Percentiles rank a stretch among this genome's conserved stretches.
Conservation (phyloP, 768 basidiomycete genomes). For the Tulasnella sp. region DNA sequence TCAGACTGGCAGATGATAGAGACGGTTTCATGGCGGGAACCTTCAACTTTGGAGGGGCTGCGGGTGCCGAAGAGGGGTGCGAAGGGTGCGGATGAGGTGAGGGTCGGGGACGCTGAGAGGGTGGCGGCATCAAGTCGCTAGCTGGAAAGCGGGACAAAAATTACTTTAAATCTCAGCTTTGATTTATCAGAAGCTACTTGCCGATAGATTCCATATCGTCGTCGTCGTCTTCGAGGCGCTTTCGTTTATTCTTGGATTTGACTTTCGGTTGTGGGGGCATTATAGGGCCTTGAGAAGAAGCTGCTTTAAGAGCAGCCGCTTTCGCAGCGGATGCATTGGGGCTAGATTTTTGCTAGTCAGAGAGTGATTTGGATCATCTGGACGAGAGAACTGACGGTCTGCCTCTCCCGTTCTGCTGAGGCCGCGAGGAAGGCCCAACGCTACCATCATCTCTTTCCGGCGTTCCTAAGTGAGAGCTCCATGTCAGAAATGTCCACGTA, state of each 20-base stretch:
- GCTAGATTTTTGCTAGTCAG: background rate
- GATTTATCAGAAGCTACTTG: constrained; percentile 25
- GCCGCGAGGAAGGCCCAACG: background rate
- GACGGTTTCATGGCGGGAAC: constrained; percentile 13
- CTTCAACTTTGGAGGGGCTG: constrained; percentile 25
- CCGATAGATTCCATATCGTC: constrained; percentile 31
- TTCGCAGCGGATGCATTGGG: constrained; percentile 26
- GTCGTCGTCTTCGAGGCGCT: constrained; percentile 31
- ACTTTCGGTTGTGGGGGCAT: background rate
- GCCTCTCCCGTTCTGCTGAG: constrained; percentile 12
- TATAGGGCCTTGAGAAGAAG: background rate
- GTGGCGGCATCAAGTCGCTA: constrained; percentile 34
- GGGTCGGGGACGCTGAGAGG: constrained; percentile 32
- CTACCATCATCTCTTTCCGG: constrained; percentile 20
- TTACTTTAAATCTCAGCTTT: background rate
- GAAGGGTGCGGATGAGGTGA: constrained; percentile 30
- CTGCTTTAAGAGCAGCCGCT: constrained; percentile 28
- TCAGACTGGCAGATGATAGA: background rate
- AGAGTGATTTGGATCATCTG: background rate
- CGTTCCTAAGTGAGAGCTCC: background rate
- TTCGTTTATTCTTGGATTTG: constrained; percentile 34
- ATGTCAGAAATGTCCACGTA: background rate
- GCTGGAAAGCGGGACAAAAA: background rate
- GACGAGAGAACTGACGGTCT: constrained; percentile 10
- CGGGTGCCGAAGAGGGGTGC: constrained; percentile 29